A percentile compares a stretch with the other conserved stretches of the same genome.
Conservation (phyloP, 805 yeast species). For the Cyberlindnera mrakii region DNA sequence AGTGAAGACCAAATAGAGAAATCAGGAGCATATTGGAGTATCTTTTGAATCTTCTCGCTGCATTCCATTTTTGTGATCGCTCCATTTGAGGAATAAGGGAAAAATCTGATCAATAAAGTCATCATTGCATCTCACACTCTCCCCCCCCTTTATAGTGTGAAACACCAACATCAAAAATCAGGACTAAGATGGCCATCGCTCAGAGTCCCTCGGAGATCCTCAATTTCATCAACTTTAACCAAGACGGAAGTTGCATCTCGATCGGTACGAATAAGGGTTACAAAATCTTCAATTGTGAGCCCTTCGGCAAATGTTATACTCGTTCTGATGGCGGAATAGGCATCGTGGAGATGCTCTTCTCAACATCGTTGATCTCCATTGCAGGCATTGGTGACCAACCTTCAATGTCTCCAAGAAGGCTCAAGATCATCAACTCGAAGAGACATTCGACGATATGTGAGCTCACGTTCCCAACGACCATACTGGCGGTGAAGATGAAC, state of each 20-base stretch:
- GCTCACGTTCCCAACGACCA: constrained; percentile 58
- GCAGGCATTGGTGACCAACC: constrained; percentile 72
- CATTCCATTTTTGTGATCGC: no score
- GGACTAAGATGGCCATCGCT: no score
- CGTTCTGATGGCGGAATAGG: constrained; percentile 48
- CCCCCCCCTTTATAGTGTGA: no score
- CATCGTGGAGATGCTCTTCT: constrained; percentile 70
- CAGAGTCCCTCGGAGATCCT: constrained; percentile 13
- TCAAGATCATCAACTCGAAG: constrained; percentile 80
- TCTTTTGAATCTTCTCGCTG: no score
- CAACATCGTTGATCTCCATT: constrained; percentile 62
- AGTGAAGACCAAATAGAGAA: no score
- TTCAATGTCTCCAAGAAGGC: constrained; percentile 67
- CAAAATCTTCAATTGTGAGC: constrained; percentile 64
- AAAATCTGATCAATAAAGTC: no score
- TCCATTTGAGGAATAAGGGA: no score
- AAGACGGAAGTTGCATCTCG: constrained; percentile 66
- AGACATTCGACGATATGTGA: constrained; percentile 56
- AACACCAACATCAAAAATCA: no score
- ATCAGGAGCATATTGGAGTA: no score
- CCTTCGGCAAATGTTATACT: constrained; percentile 48
- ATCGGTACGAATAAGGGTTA: constrained; percentile 60
- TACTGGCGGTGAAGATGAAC: constrained; percentile 57
- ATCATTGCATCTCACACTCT: no score
- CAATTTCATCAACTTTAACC: constrained; percentile 62